Percentiles rank a stretch among this genome's conserved stretches.
Evolutionary conservation across 192 early-diverging fungal genomes (phyloP).

Genomic region (Coemansia aciculifera): DNA sequence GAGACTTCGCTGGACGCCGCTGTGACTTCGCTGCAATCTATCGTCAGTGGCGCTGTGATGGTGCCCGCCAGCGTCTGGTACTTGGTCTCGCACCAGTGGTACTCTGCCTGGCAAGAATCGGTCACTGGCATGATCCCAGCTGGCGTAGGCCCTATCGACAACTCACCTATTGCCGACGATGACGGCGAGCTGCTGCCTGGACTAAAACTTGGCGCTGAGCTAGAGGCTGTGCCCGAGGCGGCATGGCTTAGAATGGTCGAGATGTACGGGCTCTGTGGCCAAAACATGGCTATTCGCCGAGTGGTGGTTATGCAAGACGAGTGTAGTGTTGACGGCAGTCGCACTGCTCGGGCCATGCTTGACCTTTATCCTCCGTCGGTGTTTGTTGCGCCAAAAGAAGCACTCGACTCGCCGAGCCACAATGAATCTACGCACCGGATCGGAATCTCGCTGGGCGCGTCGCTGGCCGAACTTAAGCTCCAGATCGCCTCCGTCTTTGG

Average conservation of each 20-base stretch:
- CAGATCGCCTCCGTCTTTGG: slow-evolving; percentile 17
- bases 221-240: slow-evolving; percentile 45
- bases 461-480: slow-evolving; percentile 28
- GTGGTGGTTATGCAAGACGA: slow-evolving; percentile 16
- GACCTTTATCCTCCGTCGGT: slow-evolving; percentile 32
- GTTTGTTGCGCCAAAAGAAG: slow-evolving; percentile 10
- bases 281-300: slow-evolving; percentile 9
- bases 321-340: not conserved
- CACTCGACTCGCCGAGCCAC: not conserved
- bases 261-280: slow-evolving; percentile 44
- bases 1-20: slow-evolving; percentile 13
- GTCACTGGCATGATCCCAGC: slow-evolving; percentile 22
- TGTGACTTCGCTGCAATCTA: slow-evolving; percentile 21
- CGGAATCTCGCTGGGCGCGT: slow-evolving; percentile 24
- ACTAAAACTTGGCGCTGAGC: slow-evolving; percentile 30
- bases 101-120: slow-evolving; percentile 49
- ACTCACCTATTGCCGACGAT: slow-evolving; percentile 33
- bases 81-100: slow-evolving; percentile 54
- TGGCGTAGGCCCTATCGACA: slow-evolving; percentile 55
- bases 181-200: slow-evolving; percentile 38
- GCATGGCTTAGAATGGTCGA: slow-evolving; percentile 55
- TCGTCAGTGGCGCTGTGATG: slow-evolving; percentile 25
- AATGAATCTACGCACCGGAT: slow-evolving; percentile 15
- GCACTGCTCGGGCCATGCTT: slow-evolving; percentile 7
- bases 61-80: slow-evolving; percentile 53